These are phyloP conservation scores for Craspedostauros australis DNA, from an alignment of 108 stramenopile species.

Conservation along the genomic window DNA sequence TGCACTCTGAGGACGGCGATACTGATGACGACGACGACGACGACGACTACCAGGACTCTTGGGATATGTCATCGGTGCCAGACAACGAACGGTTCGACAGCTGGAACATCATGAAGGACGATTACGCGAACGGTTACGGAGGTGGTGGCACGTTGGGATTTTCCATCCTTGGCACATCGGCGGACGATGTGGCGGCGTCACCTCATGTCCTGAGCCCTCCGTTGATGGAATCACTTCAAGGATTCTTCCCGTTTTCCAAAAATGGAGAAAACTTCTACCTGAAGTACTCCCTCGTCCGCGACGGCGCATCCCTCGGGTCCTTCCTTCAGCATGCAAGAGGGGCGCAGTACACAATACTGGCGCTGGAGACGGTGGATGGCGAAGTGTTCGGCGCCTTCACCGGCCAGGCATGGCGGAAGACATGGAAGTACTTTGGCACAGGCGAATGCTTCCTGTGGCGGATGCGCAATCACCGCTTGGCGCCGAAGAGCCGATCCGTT, in stretches of 20 bases:
- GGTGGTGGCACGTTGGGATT: constrained; percentile 58
- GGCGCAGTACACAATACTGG: constrained; percentile 54
- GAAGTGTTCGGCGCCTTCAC: constrained; percentile 76
- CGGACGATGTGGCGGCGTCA: constrained; percentile 38
- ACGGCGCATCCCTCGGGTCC: constrained; percentile 67
- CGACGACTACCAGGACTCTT: constrained; percentile 28
- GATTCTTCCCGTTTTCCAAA: constrained; percentile 49
- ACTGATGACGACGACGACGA: constrained; percentile 15
- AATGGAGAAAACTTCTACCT: constrained; percentile 63
- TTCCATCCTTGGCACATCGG: constrained; percentile 63
- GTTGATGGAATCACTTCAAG: constrained; percentile 70
- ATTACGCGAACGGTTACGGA: constrained; percentile 69
- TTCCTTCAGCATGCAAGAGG: constrained; percentile 51
- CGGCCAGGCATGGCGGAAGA: constrained; percentile 52
- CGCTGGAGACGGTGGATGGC: constrained; percentile 64
- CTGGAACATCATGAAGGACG: constrained; percentile 69
- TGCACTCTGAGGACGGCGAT: not conserved
- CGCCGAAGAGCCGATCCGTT: constrained; percentile 36
- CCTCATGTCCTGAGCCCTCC: constrained; percentile 80
- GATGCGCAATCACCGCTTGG: constrained; percentile 51
- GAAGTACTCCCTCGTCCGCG: constrained; percentile 65
- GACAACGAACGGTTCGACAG: constrained; percentile 33
- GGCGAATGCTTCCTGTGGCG: constrained; percentile 66
- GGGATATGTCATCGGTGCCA: constrained; percentile 18
- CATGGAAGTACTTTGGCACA: constrained; percentile 56